These are phyloP conservation scores for Hirsutella rhossiliensis DNA, from an alignment of 2,329 filamentous ascomycete genomes.

Conservation along the genomic window DNA sequence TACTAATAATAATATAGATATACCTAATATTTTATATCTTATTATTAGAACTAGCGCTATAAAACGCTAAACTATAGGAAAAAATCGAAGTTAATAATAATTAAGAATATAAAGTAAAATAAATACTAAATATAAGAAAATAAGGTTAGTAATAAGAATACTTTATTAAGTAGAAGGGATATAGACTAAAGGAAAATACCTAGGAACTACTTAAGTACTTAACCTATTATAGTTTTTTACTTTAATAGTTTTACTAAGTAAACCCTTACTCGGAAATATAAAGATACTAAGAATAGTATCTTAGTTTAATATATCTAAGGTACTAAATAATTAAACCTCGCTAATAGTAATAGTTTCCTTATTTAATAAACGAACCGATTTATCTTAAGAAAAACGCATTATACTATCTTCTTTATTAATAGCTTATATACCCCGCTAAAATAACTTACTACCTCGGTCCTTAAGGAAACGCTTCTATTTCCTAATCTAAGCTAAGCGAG, in stretches of 20 bases:
- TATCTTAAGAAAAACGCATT: too few relatives aligned
- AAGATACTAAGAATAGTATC: neutral
- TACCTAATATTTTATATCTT: neutral
- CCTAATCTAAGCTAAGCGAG: too few relatives aligned
- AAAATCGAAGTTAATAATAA: neutral
- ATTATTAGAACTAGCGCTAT: too few relatives aligned
- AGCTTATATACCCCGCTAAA: too few relatives aligned
- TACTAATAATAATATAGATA: neutral
- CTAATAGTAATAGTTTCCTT: too few relatives aligned
- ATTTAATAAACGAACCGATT: too few relatives aligned
- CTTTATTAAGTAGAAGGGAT: neutral
- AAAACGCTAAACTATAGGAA: neutral
- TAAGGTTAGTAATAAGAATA: neutral
- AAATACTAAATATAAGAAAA: neutral
- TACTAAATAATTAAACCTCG: too few relatives aligned
- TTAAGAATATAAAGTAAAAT: neutral
- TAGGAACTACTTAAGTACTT: neutral
- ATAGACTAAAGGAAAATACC: neutral
- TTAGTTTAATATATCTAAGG: neutral
- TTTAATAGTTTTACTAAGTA: neutral
- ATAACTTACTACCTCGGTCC: too few relatives aligned
- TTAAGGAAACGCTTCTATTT: too few relatives aligned
- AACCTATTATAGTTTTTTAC: neutral
- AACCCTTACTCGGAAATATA: neutral
- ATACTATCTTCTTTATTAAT: too few relatives aligned